Evolutionary conservation across 2,329 filamentous ascomycete species (phyloP).

Genomic region (Aspergillus novoparasiticus): DNA sequence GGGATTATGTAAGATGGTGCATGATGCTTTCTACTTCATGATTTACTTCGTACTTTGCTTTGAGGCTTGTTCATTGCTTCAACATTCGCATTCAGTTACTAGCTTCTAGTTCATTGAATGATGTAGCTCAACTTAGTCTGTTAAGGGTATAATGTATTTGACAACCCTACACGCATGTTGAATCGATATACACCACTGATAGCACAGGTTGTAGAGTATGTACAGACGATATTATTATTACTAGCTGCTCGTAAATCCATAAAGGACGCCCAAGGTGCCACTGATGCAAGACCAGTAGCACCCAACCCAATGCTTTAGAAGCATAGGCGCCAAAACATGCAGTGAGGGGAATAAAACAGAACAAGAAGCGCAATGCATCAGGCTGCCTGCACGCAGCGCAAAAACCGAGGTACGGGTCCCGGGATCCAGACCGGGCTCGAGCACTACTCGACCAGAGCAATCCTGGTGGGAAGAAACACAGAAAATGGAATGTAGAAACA

Average conservation of each 20-base stretch:
- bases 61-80: no score
- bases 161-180: slow-evolving; percentile 1
- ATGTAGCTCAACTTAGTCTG: not conserved
- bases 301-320: slow-evolving; percentile 11
- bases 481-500: not conserved
- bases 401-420: not conserved
- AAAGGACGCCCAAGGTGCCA: slow-evolving; percentile 13
- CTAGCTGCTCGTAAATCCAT: slow-evolving; percentile 19
- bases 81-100: no score
- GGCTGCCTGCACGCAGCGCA: slow-evolving; percentile 3
- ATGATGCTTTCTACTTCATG: not conserved
- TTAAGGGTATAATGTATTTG: not conserved
- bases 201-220: slow-evolving; percentile 11
- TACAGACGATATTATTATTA: slow-evolving; percentile 29
- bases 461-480: not conserved
- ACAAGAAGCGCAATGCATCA: slow-evolving; percentile 8
- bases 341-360: slow-evolving; percentile 19
- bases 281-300: slow-evolving; percentile 12
- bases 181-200: slow-evolving; percentile 8
- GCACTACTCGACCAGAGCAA: not conserved
- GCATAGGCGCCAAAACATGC: slow-evolving; percentile 12
- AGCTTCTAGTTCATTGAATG: not conserved
- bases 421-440: not conserved
- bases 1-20: slow-evolving; percentile 12
- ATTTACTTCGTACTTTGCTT: no score